phyloP scores from a whole-genome alignment of 2,329 filamentous ascomycete species.

The Paecilomyces sp. region DNA sequence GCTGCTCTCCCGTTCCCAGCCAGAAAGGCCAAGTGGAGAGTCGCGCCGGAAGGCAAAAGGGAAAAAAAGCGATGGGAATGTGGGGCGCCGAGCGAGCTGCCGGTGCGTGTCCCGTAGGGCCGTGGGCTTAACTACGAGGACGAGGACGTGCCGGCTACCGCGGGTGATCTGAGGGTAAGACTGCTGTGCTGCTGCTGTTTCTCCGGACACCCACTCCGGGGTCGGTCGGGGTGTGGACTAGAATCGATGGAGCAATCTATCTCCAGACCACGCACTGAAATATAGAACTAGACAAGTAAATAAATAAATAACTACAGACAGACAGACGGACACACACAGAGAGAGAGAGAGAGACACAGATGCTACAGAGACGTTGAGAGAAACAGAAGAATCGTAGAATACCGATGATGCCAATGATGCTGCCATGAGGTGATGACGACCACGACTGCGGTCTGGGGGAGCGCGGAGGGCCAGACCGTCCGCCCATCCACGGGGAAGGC shows the following conservation, averaged over 20 bases:
- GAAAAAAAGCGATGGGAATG: constrained; percentile 14
- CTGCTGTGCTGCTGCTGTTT: neutral
- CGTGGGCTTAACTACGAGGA: neutral
- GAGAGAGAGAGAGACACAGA: too few species aligned
- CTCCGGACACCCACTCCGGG: neutral
- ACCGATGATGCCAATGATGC: constrained; percentile 5
- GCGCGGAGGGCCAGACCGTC: neutral
- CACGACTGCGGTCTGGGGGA: constrained; percentile 4
- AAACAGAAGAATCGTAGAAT: neutral
- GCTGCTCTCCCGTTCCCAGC: neutral
- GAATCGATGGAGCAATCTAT: neutral
- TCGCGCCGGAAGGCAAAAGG: constrained; percentile 12
- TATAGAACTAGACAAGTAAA: neutral
- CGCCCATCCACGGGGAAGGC: neutral
- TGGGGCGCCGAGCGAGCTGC: constrained; percentile 26
- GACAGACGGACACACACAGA: neutral
- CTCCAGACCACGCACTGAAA: neutral
- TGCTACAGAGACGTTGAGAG: neutral
- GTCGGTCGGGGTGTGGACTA: neutral
- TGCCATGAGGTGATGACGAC: constrained; percentile 7
- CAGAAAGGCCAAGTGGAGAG: constrained; percentile 9
- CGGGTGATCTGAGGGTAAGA: constrained; percentile 3
- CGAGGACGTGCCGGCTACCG: constrained; percentile 4
- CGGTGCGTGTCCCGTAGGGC: constrained; percentile 1
- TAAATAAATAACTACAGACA: too few species aligned